Percentiles rank a stretch among this genome's conserved stretches.
phyloP scores from a whole-genome alignment of 805 yeast species.

The Kuraishia cidri region DNA sequence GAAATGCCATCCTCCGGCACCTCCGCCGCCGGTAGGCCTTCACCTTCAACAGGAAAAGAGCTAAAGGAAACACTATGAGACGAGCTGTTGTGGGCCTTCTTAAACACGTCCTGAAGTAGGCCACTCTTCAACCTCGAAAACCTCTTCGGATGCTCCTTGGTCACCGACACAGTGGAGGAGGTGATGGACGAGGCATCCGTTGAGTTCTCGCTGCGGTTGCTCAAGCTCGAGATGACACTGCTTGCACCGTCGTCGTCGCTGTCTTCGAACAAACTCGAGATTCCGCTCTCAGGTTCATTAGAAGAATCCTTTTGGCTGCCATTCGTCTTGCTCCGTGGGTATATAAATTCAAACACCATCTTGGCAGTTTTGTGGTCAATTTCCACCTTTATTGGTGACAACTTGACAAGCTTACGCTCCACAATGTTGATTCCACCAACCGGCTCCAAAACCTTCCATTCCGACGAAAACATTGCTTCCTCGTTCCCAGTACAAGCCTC shows the following conservation, averaged over 20 bases:
- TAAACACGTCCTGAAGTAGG: too few species aligned
- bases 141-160: too few species aligned
- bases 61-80: too few species aligned
- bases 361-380: conserved; percentile 66
- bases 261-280: conserved; percentile 1
- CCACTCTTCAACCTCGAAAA: too few species aligned
- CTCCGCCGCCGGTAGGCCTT: neutral
- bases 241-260: neutral
- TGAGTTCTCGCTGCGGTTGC: too few species aligned
- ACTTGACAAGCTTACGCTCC: conserved; percentile 47
- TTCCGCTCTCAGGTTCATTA: neutral
- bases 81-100: too few species aligned
- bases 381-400: conserved; percentile 63
- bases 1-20: conserved; percentile 26
- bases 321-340: conserved; percentile 40
- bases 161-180: neutral
- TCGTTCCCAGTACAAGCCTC: too few species aligned
- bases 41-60: neutral
- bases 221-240: too few species aligned
- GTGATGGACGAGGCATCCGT: neutral
- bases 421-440: conserved; percentile 89
- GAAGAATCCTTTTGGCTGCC: neutral
- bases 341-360: conserved; percentile 53
- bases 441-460: conserved; percentile 75
- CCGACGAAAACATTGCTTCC: too few species aligned